Evolutionary conservation across 164 flowering plant genomes (phyloP).

Genomic region (Paratinospora sagittata): DNA sequence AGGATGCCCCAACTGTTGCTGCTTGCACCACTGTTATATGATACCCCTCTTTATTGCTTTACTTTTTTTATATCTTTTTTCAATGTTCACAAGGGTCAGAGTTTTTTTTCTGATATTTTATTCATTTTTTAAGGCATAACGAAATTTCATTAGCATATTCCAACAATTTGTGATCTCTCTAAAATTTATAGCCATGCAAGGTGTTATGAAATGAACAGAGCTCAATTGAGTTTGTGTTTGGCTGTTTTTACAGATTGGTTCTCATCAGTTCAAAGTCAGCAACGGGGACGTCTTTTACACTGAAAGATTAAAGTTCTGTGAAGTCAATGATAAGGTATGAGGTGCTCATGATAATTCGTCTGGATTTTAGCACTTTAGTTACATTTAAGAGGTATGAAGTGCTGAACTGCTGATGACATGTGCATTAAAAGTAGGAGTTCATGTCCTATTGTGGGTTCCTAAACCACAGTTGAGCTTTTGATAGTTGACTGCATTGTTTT

Average conservation of each 20-base stretch:
- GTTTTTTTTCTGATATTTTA: background rate
- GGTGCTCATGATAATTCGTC: background rate
- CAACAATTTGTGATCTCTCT: background rate
- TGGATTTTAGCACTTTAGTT: background rate
- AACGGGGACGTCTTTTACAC: slow-evolving; percentile 73
- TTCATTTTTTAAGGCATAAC: background rate
- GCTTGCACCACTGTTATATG: background rate
- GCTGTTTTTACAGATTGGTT: slow-evolving; percentile 60
- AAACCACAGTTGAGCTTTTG: background rate
- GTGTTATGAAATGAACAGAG: background rate
- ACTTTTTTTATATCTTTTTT: too few species aligned
- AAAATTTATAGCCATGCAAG: background rate
- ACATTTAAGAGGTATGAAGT: background rate
- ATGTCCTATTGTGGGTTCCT: background rate
- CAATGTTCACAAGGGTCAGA: background rate
- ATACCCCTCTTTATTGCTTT: background rate
- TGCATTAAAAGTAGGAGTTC: background rate
- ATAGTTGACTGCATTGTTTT: background rate
- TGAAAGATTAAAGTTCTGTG: slow-evolving; percentile 82
- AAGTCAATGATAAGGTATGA: slow-evolving; percentile 91
- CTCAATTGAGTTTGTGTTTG: background rate
- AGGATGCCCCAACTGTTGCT: background rate
- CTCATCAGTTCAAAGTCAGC: slow-evolving; percentile 98
- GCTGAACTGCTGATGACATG: background rate
- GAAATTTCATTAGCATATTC: background rate